A percentile compares a stretch with the other conserved stretches of the same genome.
Conservation (phyloP, 2,329 filamentous ascomycete genomes). For the Corinectria fuckeliana region DNA sequence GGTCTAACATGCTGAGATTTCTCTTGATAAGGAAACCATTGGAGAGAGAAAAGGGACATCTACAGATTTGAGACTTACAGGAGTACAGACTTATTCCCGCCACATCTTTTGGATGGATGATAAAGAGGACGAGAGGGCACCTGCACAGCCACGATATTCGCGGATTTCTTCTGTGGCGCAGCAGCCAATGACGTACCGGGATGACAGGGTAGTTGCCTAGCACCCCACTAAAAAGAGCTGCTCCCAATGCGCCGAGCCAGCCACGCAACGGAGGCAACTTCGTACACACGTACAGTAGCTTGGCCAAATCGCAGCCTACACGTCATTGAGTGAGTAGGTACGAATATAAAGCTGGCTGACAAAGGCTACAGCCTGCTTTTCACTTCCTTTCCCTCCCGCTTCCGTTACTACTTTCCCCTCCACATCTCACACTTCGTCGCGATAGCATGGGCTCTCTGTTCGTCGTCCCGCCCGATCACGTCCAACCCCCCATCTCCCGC, state of each 20-base stretch:
- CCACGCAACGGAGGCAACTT: slow-evolving; percentile 20
- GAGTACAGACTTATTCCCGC: too few species aligned
- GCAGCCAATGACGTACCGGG: slow-evolving; percentile 14
- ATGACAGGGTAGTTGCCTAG: slow-evolving; percentile 12
- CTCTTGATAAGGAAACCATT: too few species aligned
- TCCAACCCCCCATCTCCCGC: slow-evolving; percentile 16
- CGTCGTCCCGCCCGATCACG: slow-evolving; percentile 31
- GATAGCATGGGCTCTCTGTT: slow-evolving; percentile 39
- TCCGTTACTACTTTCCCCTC: not conserved
- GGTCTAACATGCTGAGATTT: not conserved
- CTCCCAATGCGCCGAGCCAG: slow-evolving; percentile 1
- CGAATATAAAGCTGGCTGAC: slow-evolving; percentile 9
- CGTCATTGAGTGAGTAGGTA: slow-evolving; percentile 5
- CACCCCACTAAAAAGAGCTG: not conserved
- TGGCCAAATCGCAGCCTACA: slow-evolving; percentile 7
- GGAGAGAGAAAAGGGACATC: too few species aligned
- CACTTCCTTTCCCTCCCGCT: not conserved
- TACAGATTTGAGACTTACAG: too few species aligned
- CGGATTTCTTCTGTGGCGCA: not conserved
- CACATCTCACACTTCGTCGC: not conserved
- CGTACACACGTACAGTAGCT: slow-evolving; percentile 6
- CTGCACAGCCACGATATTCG: not conserved
- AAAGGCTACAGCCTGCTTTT: not conserved
- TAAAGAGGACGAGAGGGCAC: not conserved
- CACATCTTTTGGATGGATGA: not conserved